Evolutionary conservation across 805 yeast genomes (phyloP).

Genomic region (Wickerhamiella alocasiicola): DNA sequence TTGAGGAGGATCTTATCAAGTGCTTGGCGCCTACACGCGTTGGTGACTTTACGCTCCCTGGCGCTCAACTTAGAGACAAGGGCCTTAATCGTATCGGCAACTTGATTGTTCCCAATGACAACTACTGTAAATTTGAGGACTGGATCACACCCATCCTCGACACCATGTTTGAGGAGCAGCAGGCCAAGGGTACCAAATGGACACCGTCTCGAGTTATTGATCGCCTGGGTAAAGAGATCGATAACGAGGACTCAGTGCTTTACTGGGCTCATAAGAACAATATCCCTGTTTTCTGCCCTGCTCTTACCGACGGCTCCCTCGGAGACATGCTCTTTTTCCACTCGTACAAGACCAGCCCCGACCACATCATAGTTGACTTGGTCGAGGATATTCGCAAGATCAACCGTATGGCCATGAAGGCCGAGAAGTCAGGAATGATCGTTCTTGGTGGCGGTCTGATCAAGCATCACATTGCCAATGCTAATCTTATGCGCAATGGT

Average conservation of each 20-base stretch:
- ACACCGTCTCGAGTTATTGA: slow-evolving; percentile 90
- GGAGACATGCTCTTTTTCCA: slow-evolving; percentile 99
- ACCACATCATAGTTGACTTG: slow-evolving; percentile 77
- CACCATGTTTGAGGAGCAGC: slow-evolving; percentile 77
- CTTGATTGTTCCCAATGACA: slow-evolving; percentile 91
- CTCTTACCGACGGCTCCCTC: slow-evolving; percentile 93
- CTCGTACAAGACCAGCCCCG: slow-evolving; percentile 88
- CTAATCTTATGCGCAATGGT: slow-evolving; percentile 98
- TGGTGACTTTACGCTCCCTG: slow-evolving; percentile 80
- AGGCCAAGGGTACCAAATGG: slow-evolving; percentile 52
- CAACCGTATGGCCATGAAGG: slow-evolving; percentile 91
- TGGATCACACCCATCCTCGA: slow-evolving; percentile 96
- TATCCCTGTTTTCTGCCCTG: slow-evolving; percentile 95
- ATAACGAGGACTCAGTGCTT: slow-evolving; percentile 83
- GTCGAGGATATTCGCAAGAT: slow-evolving; percentile 87
- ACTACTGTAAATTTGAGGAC: slow-evolving; percentile 94
- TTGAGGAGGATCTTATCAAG: slow-evolving; percentile 94
- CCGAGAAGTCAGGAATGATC: slow-evolving; percentile 88
- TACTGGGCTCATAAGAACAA: slow-evolving; percentile 98
- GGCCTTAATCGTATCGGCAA: slow-evolving; percentile 98
- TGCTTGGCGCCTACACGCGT: slow-evolving; percentile 92
- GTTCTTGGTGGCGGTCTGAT: slow-evolving; percentile 92
- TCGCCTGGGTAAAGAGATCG: slow-evolving; percentile 87
- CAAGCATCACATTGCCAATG: slow-evolving; percentile 95
- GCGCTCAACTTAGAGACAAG: slow-evolving; percentile 72